These are phyloP conservation scores for Populus hybrid DNA, from an alignment of 441 rosid species.

Conservation along the genomic window DNA sequence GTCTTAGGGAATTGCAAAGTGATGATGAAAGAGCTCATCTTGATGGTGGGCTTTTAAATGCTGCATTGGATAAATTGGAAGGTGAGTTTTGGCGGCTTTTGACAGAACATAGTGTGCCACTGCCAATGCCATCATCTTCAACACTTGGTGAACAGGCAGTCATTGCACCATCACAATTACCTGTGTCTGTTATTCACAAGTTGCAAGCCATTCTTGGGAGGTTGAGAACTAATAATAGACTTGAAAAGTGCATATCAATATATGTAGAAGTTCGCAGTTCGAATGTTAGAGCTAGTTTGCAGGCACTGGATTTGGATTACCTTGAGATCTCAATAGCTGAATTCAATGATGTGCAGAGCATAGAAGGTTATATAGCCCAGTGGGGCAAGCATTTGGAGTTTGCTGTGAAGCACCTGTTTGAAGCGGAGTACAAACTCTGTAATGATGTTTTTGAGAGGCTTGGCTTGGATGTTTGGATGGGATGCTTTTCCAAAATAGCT, in stretches of 20 bases:
- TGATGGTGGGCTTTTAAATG: conserved; percentile 85
- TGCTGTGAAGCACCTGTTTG: conserved; percentile 95
- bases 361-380: conserved; percentile 74
- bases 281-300: conserved; percentile 85
- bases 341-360: conserved; percentile 83
- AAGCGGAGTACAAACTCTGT: conserved; percentile 91
- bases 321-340: conserved; percentile 86
- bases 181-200: conserved; percentile 82
- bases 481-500: conserved; percentile 91
- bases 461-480: conserved; percentile 88
- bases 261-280: conserved; percentile 86
- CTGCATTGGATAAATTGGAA: conserved; percentile 78
- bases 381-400: conserved; percentile 98
- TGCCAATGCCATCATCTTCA: conserved; percentile 71
- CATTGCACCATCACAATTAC: conserved; percentile 87
- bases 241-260: conserved; percentile 71
- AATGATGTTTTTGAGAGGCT: conserved; percentile 88
- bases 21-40: conserved; percentile 43
- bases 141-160: conserved; percentile 61
- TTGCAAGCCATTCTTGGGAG: conserved; percentile 89
- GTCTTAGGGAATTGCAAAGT: conserved; percentile 56
- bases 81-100: conserved; percentile 68
- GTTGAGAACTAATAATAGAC: conserved; percentile 74
- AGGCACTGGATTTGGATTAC: conserved; percentile 87
- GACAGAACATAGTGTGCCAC: conserved; percentile 82